Percentiles rank a stretch among this genome's conserved stretches.
Evolutionary conservation across 148 eudicot species (phyloP).

Genomic region (Silene uniflora): DNA sequence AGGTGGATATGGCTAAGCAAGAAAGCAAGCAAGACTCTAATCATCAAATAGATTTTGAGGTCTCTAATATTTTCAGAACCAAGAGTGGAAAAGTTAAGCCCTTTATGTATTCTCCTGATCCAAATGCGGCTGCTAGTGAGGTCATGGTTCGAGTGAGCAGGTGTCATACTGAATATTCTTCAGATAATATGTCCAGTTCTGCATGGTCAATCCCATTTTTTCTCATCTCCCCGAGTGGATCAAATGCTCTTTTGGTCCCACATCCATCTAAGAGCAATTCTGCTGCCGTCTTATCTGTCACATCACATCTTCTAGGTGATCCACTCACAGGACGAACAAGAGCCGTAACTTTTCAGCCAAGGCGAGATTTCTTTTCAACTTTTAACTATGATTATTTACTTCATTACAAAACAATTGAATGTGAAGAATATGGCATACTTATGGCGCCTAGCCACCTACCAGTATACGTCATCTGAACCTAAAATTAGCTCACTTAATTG

Average conservation of each 20-base stretch:
- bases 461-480: not conserved
- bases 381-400: conserved; percentile 5
- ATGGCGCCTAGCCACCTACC: not conserved
- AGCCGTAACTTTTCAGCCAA: conserved; percentile 84
- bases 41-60: conserved; percentile 33
- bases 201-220: conserved; percentile 91
- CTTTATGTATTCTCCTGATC: conserved; percentile 83
- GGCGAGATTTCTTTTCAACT: conserved; percentile 35
- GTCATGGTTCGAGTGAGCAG: conserved; percentile 64
- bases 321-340: conserved; percentile 84
- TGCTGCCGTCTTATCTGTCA: conserved; percentile 74
- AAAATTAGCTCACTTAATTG: conserved; percentile 2
- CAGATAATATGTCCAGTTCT: conserved; percentile 36
- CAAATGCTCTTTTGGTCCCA: conserved; percentile 75
- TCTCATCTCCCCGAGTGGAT: conserved; percentile 85
- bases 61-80: conserved; percentile 25
- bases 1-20: conserved; percentile 22
- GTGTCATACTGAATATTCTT: conserved; percentile 34
- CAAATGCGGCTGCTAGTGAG: conserved; percentile 57
- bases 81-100: conserved; percentile 47
- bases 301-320: conserved; percentile 65
- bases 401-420: conserved; percentile 3
- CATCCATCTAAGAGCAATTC: conserved; percentile 48
- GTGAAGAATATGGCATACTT: not conserved
- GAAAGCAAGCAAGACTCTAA: conserved; percentile 26